Base-by-base conservation (phyloP, 1,284 basidiomycete genomes). In the Ustilago lituana region DNA sequence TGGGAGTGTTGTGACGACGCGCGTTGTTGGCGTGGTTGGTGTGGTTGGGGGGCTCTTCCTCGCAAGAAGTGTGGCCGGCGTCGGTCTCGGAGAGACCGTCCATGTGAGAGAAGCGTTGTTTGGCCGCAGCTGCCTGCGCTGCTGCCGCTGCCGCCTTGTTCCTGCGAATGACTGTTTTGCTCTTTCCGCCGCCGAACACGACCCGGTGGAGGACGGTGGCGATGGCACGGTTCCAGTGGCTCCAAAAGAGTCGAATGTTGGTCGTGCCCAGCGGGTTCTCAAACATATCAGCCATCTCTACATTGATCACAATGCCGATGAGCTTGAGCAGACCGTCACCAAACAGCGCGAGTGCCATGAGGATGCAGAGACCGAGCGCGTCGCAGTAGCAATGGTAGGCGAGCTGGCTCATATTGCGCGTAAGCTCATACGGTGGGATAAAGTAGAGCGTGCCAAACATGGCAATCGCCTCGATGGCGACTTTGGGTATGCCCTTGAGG, bases 221-320 rank as follows among this genome's bases (percentile, higher is more conserved):
- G 46, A 82, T 81, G 27, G 79, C 78, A 20, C 78, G 72, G 51
- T 82, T 82, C 80, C 80, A 82, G 63, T 79, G 77, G 27, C 76
- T 77, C 80, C 80, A 81, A 52, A 81, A 80, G 24, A 78, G 58
- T 19, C 79, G 78, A 32, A 81, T 73, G 63, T 78, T 79, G 52
- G 76, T 76, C 7, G 79, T 79, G 20, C 73, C 71, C 22, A 80
- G 44, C 1, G 79, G 79, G 44, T 79, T 80, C 38, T 80, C 76
- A 33, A 82, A 82, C 74, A 81, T 77, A 41, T 79, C 74, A 35
- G 68, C 66, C 75, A 81, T 80, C 60, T 82, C 80, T 26, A 80
- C 64, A 44, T 73, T 55, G 52, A 74, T 53, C 11, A 79, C 6
- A 29, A 82, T 70, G 22, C 79, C 80, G 17, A 79, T 19, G 15